Evolutionary conservation across 371 early-diverging fungal species (phyloP).

Genomic region (Conidiobolus incongruus): DNA sequence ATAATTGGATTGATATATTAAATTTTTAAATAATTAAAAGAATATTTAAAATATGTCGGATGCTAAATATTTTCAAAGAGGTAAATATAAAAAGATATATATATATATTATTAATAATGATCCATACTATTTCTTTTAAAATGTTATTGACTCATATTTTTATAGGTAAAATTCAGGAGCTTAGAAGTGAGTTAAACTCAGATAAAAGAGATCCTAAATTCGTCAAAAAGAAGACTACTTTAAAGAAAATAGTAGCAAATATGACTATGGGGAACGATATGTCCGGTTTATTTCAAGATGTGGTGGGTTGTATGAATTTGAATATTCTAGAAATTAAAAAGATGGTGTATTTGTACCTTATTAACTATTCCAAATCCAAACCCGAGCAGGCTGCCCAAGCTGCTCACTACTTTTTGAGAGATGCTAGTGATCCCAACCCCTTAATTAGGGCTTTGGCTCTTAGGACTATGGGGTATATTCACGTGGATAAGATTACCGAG

Average conservation of each 20-base stretch:
- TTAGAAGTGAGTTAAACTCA: conserved; percentile 68
- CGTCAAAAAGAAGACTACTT: conserved; percentile 62
- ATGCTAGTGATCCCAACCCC: conserved; percentile 64
- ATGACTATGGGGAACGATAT: conserved; percentile 83
- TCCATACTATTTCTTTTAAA: background rate
- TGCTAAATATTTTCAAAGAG: conserved; percentile 65
- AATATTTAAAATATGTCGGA: conserved; percentile 22
- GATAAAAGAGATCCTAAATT: conserved; percentile 80
- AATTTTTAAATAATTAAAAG: background rate
- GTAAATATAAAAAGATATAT: conserved; percentile 18
- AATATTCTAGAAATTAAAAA: conserved; percentile 53
- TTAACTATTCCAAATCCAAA: conserved; percentile 58
- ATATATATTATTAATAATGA: background rate
- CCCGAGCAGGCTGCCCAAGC: conserved; percentile 80
- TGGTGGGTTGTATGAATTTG: conserved; percentile 27
- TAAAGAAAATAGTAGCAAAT: conserved; percentile 40
- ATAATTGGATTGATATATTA: background rate
- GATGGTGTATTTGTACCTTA: conserved; percentile 74
- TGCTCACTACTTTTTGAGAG: conserved; percentile 42
- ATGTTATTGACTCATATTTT: background rate
- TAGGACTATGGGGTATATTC: conserved; percentile 85
- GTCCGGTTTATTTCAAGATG: conserved; percentile 42
- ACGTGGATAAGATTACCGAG: conserved; percentile 76
- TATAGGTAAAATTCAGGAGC: conserved; percentile 85
- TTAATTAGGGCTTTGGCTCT: conserved; percentile 70